Base-by-base conservation (phyloP, 1,139 yeast species). In the Yamadazyma buinensis region DNA sequence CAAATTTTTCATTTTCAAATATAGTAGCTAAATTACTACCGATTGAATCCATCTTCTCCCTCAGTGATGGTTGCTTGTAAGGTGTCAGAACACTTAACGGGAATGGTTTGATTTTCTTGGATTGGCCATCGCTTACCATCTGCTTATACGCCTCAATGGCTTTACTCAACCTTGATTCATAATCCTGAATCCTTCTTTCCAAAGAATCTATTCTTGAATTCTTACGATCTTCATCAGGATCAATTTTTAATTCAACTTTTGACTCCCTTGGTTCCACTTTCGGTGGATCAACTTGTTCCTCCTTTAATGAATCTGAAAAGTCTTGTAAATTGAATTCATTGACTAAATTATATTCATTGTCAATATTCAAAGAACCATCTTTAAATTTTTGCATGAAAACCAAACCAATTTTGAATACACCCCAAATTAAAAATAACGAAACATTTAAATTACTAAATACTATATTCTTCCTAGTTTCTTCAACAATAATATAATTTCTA, bases 381-480 rank as follows among this genome's bases (percentile, higher is more conserved):
- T 34, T 34, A 2, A 32, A 9, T 5, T 30, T 11, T 18, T 42
- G 41, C 7, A 41, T 23, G 1, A 39, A 23, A 8, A 32, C 30
- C 2, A 35, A 13, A n/a, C 46, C 19, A 4, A 57, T 38, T 30
- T 63, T 46, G 25, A 59, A 54, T 1, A 49, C 22, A 28, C 60
- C 53, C 65, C 65, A 63, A 12, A 54, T 39, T 21, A 57, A 52
- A 34, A 57, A 61, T 15, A 64, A 38, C 10, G 49, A 43, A 26
- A 64, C 54, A 39, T 61, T 62, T 30, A 63, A 50, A 40, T 61
- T 55, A 38, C 53, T 62, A 39, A 64, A 64, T 1, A 61, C 61
- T 28, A 59, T 46, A 21, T 51, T 45, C 33, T 48, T 54, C 22
- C 67, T 43, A 11, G 54, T 31, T n/a, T 50, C 58, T 23, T 59